Evolutionary conservation across 1,284 basidiomycete species (phyloP).

Genomic region (Clitocybe nebularis): DNA sequence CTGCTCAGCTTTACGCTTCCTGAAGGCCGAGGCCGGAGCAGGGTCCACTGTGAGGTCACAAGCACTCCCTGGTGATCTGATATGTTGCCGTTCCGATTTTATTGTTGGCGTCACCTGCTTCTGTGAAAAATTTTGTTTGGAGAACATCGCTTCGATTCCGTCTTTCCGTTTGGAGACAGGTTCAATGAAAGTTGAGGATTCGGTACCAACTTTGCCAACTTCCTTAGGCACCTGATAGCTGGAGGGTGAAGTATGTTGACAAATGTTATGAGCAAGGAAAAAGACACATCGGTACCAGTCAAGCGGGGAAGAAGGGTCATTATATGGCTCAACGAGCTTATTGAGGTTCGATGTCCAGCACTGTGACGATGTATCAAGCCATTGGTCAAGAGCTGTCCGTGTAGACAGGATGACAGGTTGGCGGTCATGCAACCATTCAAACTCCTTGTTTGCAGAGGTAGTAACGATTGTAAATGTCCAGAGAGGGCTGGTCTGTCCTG

Average conservation of each 20-base stretch:
- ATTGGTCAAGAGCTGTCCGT: slow-evolving; percentile 57
- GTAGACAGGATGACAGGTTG: slow-evolving; percentile 85
- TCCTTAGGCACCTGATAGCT: slow-evolving; percentile 89
- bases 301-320: slow-evolving; percentile 49
- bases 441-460: slow-evolving; percentile 63
- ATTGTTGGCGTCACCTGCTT: slow-evolving; percentile 1
- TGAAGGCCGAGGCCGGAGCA: neutral
- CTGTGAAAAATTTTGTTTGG: slow-evolving; percentile 32
- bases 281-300: slow-evolving; percentile 57
- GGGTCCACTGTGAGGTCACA: neutral
- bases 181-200: slow-evolving; percentile 79
- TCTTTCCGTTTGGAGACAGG: slow-evolving; percentile 80
- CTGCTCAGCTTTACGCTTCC: slow-evolving; percentile 5
- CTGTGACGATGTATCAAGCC: slow-evolving; percentile 76
- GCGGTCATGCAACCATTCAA: slow-evolving; percentile 85
- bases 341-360: slow-evolving; percentile 60
- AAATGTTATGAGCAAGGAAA: neutral
- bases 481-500: slow-evolving; percentile 55
- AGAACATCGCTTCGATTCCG: slow-evolving; percentile 87
- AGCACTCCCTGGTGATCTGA: neutral
- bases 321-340: slow-evolving; percentile 66
- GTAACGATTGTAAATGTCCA: slow-evolving; percentile 92
- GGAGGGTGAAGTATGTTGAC: neutral
- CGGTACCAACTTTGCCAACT: slow-evolving; percentile 86
- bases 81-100: neutral